These are phyloP conservation scores for Typha latifolia DNA, from an alignment of 176 grass and related monocot genomes.

Conservation along the genomic window DNA sequence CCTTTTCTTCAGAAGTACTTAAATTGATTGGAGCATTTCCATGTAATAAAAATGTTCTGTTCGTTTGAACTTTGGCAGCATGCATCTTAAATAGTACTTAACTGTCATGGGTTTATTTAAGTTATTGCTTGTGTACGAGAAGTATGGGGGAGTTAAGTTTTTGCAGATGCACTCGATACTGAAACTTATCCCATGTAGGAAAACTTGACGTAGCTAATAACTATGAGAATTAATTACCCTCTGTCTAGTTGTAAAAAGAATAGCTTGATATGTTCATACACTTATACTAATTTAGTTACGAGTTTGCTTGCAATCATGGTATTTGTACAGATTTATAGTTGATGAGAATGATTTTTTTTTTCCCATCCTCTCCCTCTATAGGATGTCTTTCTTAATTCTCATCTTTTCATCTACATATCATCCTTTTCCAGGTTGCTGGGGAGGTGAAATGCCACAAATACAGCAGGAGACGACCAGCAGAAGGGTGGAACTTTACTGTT, in stretches of 20 bases:
- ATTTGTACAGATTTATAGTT: no score
- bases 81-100: neutral
- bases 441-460: slow-evolving; percentile 92
- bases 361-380: no score
- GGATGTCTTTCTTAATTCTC: neutral
- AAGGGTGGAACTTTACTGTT: slow-evolving; percentile 80
- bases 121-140: neutral
- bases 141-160: neutral
- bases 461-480: slow-evolving; percentile 59
- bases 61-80: neutral
- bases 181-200: neutral
- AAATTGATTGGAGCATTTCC: neutral
- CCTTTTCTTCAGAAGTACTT: neutral
- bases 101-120: neutral
- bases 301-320: no score
- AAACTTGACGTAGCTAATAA: neutral
- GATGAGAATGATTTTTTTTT: no score
- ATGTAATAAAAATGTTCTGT: neutral
- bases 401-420: neutral
- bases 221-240: neutral
- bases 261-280: neutral
- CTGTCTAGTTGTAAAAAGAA: neutral
- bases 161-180: neutral
- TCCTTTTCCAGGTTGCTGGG: slow-evolving; percentile 51
- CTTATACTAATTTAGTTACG: neutral